Evolutionary conservation across 2,329 filamentous ascomycete genomes (phyloP).

Genomic region (Lachnellula occidentalis): DNA sequence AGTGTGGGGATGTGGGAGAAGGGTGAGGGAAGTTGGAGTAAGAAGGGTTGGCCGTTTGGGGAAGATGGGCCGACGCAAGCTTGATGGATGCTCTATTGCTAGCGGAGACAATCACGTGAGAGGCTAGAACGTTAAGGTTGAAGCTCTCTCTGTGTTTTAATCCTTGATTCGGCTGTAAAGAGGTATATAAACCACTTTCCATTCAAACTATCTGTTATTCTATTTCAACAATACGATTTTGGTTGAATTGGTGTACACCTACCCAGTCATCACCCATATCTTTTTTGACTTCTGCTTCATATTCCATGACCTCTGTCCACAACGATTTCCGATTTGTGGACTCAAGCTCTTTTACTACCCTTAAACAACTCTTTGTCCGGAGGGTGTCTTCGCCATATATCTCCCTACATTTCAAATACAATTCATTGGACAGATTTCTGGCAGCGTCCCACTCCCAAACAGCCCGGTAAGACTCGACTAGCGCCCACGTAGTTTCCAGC

Average conservation of each 20-base stretch:
- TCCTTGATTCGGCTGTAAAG: too few relatives aligned
- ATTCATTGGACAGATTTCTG: neutral
- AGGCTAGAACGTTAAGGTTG: too few relatives aligned
- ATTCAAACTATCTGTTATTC: too few relatives aligned
- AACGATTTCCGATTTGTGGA: neutral
- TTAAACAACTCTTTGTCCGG: neutral
- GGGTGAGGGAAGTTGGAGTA: slow-evolving; percentile 12
- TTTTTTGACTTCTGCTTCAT: neutral
- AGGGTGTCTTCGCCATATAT: neutral
- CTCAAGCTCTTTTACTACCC: neutral
- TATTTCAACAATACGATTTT: neutral
- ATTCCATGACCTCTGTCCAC: neutral
- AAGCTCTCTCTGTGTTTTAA: too few relatives aligned
- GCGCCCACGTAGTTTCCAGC: neutral
- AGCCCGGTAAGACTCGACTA: neutral
- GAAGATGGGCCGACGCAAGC: slow-evolving; percentile 14
- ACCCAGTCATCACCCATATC: neutral
- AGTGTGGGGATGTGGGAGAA: slow-evolving; percentile 17
- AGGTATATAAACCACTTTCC: too few relatives aligned
- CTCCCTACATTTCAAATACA: neutral
- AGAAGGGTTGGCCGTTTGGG: slow-evolving; percentile 22
- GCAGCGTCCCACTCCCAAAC: neutral
- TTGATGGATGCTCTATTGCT: neutral
- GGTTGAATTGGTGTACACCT: neutral
- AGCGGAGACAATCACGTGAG: too few relatives aligned